A percentile compares a stretch with the other conserved stretches of the same genome.
Conservation (phyloP, 1,284 basidiomycete genomes). For the Boletus sp. region DNA sequence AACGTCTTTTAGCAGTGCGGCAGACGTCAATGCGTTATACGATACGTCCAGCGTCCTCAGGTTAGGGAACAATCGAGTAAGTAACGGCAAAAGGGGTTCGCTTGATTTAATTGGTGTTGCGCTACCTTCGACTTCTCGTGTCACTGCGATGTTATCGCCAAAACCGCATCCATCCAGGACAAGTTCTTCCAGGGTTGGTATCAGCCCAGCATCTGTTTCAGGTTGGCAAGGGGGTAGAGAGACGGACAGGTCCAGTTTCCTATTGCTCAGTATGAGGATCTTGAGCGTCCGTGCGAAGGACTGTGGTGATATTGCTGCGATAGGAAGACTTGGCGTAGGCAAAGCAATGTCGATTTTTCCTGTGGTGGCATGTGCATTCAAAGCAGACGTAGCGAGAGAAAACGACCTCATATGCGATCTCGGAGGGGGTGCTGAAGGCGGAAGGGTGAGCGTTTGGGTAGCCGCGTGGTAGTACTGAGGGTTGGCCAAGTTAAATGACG, state of each 20-base stretch:
- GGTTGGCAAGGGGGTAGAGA: slow-evolving; percentile 42
- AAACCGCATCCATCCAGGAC: slow-evolving; percentile 68
- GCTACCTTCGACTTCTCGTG: slow-evolving; percentile 30
- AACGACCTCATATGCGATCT: slow-evolving; percentile 60
- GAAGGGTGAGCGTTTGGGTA: slow-evolving; percentile 59
- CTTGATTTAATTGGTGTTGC: slow-evolving; percentile 39
- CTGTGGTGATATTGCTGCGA: slow-evolving; percentile 55
- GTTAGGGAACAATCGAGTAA: slow-evolving; percentile 64
- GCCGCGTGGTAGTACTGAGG: slow-evolving; percentile 56
- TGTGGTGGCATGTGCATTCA: slow-evolving; percentile 14
- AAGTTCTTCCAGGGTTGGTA: slow-evolving; percentile 69
- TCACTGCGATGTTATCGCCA: slow-evolving; percentile 49
- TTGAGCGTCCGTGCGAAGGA: slow-evolving; percentile 58
- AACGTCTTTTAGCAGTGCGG: slow-evolving; percentile 43
- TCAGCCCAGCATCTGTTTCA: slow-evolving; percentile 36
- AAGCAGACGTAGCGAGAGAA: slow-evolving; percentile 44
- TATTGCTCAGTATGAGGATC: slow-evolving; percentile 57
- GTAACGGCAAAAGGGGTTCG: slow-evolving; percentile 52
- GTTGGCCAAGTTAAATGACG: slow-evolving; percentile 40
- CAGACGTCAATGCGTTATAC: slow-evolving; percentile 62
- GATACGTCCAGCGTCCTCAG: slow-evolving; percentile 65
- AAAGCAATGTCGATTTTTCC: slow-evolving; percentile 50
- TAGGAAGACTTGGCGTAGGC: slow-evolving; percentile 63
- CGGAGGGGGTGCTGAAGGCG: slow-evolving; percentile 51
- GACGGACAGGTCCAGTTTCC: slow-evolving; percentile 62